These are phyloP conservation scores for Didymella lethalis DNA, from an alignment of 2,329 filamentous ascomycete genomes.

Conservation along the genomic window DNA sequence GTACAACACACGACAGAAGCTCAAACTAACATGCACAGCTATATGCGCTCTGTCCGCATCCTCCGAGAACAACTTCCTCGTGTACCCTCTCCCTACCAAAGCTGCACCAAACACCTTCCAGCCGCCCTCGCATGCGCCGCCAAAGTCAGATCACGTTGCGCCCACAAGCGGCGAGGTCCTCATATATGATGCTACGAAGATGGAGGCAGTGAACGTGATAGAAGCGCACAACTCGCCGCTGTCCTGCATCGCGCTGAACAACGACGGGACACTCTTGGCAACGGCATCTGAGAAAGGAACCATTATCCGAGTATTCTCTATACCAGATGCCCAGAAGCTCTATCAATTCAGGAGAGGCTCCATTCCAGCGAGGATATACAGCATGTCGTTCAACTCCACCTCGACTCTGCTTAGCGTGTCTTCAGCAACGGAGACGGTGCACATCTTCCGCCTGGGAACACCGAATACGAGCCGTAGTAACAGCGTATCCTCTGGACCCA, in stretches of 20 bases:
- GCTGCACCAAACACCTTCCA: slow-evolving; percentile 60
- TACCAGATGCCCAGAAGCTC: slow-evolving; percentile 89
- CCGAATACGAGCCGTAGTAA: slow-evolving; percentile 46
- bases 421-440: slow-evolving; percentile 93
- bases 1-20: not conserved
- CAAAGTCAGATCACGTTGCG: slow-evolving; percentile 75
- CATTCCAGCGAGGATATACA: slow-evolving; percentile 94
- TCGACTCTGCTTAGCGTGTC: slow-evolving; percentile 94
- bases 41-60: slow-evolving; percentile 94
- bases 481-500: slow-evolving; percentile 42
- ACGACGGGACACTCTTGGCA: slow-evolving; percentile 87
- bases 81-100: slow-evolving; percentile 83
- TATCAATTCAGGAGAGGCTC: slow-evolving; percentile 96
- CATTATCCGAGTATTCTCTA: slow-evolving; percentile 93
- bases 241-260: slow-evolving; percentile 90
- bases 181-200: slow-evolving; percentile 86
- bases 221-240: slow-evolving; percentile 93
- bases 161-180: slow-evolving; percentile 91
- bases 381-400: slow-evolving; percentile 97
- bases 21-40: slow-evolving; percentile 57
- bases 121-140: slow-evolving; percentile 82
- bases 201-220: slow-evolving; percentile 94
- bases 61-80: slow-evolving; percentile 94
- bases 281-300: slow-evolving; percentile 98
- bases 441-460: slow-evolving; percentile 81